phyloP scores from a whole-genome alignment of 1,284 basidiomycete species.

The Fomitopsis pinicola region DNA sequence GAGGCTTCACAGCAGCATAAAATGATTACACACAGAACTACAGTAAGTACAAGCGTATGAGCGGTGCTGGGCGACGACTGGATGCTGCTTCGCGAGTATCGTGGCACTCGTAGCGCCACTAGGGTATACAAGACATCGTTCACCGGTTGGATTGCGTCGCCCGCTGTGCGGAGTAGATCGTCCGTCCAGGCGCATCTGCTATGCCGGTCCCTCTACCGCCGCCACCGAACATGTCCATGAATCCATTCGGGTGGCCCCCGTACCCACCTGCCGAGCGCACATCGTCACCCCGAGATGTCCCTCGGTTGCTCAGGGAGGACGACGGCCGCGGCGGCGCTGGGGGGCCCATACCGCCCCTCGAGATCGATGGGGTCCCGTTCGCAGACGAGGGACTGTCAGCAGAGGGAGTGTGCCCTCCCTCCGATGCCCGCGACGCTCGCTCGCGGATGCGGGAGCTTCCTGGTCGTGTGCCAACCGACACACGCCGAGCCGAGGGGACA shows the following conservation, averaged over 20 bases:
- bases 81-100: background rate
- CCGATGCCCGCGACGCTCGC: slow-evolving; percentile 12
- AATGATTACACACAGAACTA: background rate
- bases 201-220: slow-evolving; percentile 11
- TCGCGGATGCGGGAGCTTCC: slow-evolving; percentile 18
- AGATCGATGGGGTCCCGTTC: slow-evolving; percentile 2
- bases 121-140: background rate
- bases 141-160: background rate
- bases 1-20: background rate
- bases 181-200: slow-evolving; percentile 25
- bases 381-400: background rate
- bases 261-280: slow-evolving; percentile 11
- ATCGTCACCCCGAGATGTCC: slow-evolving; percentile 1
- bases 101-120: background rate
- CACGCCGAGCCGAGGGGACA: background rate
- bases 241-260: slow-evolving; percentile 22
- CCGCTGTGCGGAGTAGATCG: slow-evolving; percentile 27
- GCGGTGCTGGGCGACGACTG: background rate
- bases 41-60: background rate
- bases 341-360: slow-evolving; percentile 1
- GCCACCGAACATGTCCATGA: slow-evolving; percentile 18
- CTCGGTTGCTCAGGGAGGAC: slow-evolving; percentile 4
- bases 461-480: slow-evolving; percentile 11
- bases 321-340: background rate
- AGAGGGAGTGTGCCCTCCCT: slow-evolving; percentile 6